Percentiles rank a stretch among this genome's conserved stretches.
Conservation (phyloP, 345 rosid genomes). For the Bretschneidera sinensis region DNA sequence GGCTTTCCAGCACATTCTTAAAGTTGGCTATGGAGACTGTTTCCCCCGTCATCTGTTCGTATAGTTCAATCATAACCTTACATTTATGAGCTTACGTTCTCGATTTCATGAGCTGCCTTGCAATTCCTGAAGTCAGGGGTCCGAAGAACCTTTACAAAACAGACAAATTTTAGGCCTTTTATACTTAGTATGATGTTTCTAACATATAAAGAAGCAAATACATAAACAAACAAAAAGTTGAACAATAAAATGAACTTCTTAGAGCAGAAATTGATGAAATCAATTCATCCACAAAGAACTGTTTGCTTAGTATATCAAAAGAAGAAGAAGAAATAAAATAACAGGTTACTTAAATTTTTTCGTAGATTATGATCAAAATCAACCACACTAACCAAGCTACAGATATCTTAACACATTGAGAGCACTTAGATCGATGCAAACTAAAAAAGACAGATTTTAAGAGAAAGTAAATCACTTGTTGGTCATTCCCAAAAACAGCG, state of each 20-base stretch:
- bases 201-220: not conserved
- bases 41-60: conserved; percentile 48
- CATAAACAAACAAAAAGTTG: not conserved
- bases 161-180: conserved; percentile 5
- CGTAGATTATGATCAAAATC: too few species aligned
- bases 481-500: too few species aligned
- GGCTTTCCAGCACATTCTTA: conserved; percentile 29
- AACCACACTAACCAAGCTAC: too few species aligned
- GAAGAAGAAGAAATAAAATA: too few species aligned
- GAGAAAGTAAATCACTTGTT: too few species aligned
- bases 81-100: conserved; percentile 48
- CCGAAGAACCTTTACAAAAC: conserved; percentile 44
- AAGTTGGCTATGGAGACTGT: conserved; percentile 19
- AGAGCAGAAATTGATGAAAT: not conserved
- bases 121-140: conserved; percentile 63
- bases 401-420: too few species aligned
- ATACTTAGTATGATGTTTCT: not conserved
- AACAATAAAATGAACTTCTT: too few species aligned
- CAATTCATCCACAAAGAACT: not conserved
- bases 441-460: too few species aligned
- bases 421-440: too few species aligned
- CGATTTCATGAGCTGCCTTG: conserved; percentile 59
- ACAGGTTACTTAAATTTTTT: too few species aligned
- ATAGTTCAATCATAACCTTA: conserved; percentile 53
- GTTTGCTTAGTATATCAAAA: too few species aligned